Evolutionary conservation across 108 stramenopile species (phyloP).

Genomic region (Nitzschia sp.): DNA sequence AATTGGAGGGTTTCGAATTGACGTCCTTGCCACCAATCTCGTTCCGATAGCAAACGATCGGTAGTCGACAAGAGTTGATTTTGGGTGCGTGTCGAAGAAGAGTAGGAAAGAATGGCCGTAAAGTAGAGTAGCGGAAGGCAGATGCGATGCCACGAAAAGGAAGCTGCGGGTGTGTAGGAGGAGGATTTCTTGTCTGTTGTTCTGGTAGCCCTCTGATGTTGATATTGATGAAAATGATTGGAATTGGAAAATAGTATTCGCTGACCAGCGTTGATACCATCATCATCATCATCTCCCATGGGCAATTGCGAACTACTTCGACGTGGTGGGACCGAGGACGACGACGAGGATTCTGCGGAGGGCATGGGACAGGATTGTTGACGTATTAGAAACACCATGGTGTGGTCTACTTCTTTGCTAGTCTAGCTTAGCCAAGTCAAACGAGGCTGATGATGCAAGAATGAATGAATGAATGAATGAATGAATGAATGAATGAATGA

Average conservation of each 20-base stretch:
- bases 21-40: conserved; percentile 4
- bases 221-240: neutral
- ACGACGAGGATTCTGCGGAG: conserved; percentile 1
- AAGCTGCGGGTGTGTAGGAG: neutral
- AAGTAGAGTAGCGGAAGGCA: neutral
- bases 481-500: no score
- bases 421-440: no score
- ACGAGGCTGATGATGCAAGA: no score
- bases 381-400: neutral
- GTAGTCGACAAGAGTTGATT: neutral
- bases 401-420: no score
- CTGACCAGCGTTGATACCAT: no score
- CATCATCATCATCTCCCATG: conserved; percentile 25
- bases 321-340: neutral
- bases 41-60: neutral
- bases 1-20: conserved; percentile 8
- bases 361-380: conserved; percentile 15
- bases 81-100: neutral
- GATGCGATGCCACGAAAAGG: conserved; percentile 5
- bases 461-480: no score
- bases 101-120: conserved; percentile 1
- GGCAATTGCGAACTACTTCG: conserved; percentile 7
- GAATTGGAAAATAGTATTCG: no score
- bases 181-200: neutral
- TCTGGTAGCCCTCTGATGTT: no score